A percentile compares a stretch with the other conserved stretches of the same genome.
Evolutionary conservation across 2,329 filamentous ascomycete genomes (phyloP).

Genomic region (Talaromyces sp.): DNA sequence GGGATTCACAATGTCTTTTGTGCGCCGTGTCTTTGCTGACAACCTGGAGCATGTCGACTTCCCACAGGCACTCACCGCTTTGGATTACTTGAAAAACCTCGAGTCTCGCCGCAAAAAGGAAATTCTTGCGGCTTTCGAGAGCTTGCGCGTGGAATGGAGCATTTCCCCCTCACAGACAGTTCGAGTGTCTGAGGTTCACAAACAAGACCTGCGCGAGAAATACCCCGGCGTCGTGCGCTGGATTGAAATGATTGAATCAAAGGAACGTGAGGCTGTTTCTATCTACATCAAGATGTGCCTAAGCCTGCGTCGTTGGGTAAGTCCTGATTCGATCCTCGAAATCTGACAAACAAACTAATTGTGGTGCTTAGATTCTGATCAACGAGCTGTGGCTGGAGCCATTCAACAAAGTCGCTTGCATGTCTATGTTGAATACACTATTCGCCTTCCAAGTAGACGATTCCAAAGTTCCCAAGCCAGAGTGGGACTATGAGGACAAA

Average conservation of each 20-base stretch:
- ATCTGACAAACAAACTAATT: neutral
- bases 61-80: constrained; percentile 60
- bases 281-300: constrained; percentile 62
- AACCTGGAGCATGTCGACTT: constrained; percentile 61
- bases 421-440: constrained; percentile 66
- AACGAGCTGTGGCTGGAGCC: constrained; percentile 62
- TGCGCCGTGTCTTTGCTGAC: constrained; percentile 57
- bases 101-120: constrained; percentile 60
- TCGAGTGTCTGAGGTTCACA: constrained; percentile 47
- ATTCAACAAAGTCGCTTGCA: constrained; percentile 63
- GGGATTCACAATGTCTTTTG: constrained; percentile 60
- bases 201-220: constrained; percentile 48
- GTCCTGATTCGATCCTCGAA: constrained; percentile 21
- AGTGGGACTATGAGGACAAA: constrained; percentile 4
- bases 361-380: constrained; percentile 50
- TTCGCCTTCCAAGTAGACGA: constrained; percentile 55
- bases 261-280: constrained; percentile 51
- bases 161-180: constrained; percentile 24
- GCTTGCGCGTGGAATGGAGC: constrained; percentile 45
- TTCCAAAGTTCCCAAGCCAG: constrained; percentile 43
- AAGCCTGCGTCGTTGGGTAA: constrained; percentile 61
- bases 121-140: constrained; percentile 52
- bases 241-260: constrained; percentile 52
- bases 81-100: constrained; percentile 65
- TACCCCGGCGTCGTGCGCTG: constrained; percentile 56